These are phyloP conservation scores for Linnemannia exigua DNA, from an alignment of 192 early-diverging fungal genomes.

Conservation along the genomic window DNA sequence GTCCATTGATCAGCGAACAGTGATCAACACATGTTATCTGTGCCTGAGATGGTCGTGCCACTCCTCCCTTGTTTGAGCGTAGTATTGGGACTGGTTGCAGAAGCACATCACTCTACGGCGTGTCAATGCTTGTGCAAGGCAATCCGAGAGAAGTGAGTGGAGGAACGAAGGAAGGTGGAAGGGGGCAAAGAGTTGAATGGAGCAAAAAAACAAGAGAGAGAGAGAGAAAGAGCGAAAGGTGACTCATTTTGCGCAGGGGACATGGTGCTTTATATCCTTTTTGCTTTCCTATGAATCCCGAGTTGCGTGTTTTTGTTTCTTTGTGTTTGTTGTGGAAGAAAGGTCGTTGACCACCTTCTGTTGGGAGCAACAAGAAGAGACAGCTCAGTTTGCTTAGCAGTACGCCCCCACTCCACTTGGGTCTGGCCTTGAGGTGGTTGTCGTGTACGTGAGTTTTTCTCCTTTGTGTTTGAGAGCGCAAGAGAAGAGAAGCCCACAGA, in stretches of 20 bases:
- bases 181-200: neutral
- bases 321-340: neutral
- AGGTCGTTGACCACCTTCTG: neutral
- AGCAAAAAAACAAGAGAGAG: neutral
- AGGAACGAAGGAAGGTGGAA: neutral
- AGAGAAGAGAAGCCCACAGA: neutral
- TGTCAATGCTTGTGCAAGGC: too few species aligned
- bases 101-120: too few species aligned
- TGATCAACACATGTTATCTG: too few species aligned
- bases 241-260: neutral
- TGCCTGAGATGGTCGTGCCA: too few species aligned
- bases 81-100: neutral
- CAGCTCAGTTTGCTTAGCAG: too few species aligned
- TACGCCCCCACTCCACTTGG: neutral
- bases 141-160: too few species aligned
- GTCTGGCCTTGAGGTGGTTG: neutral
- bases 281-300: neutral
- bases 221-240: neutral
- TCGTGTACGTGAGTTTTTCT: constrained; percentile 2
- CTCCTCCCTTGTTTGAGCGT: too few species aligned
- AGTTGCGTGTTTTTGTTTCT: neutral
- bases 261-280: neutral
- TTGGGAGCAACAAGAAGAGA: neutral
- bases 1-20: too few species aligned
- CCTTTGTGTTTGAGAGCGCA: neutral